These are phyloP conservation scores for Nicotiana sylvestris DNA, from an alignment of 257 asterid genomes.

Conservation along the genomic window DNA sequence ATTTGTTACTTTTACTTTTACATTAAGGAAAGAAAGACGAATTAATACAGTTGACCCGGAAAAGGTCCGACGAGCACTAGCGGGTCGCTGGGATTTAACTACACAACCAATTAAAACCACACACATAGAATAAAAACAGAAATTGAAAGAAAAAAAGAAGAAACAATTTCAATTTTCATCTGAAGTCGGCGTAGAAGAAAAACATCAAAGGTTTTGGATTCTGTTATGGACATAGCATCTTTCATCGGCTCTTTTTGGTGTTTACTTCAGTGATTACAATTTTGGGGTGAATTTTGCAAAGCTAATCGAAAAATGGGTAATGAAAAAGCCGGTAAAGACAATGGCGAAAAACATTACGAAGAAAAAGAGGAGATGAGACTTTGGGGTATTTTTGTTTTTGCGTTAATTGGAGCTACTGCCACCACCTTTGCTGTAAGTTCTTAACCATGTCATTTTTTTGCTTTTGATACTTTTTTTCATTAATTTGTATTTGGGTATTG, in stretches of 20 bases:
- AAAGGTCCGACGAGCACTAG: not conserved
- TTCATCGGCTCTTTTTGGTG: not conserved
- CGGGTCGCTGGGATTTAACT: not conserved
- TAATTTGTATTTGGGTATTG: not conserved
- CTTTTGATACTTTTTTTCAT: not conserved
- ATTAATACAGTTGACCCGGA: not conserved
- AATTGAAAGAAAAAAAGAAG: not conserved
- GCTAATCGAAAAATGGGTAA: not conserved
- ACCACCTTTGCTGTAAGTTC: constrained; percentile 67
- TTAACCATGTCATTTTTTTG: not conserved
- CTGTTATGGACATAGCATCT: not conserved
- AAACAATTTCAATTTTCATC: not conserved
- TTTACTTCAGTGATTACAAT: not conserved
- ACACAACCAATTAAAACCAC: not conserved
- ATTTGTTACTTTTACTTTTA: not conserved
- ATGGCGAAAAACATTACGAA: constrained; percentile 31
- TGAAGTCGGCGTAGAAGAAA: not conserved
- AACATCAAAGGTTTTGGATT: not conserved
- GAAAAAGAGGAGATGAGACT: constrained; percentile 46
- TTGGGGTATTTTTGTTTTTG: constrained; percentile 61
- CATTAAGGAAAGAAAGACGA: no score
- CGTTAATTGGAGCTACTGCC: constrained; percentile 77
- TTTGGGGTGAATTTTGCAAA: not conserved
- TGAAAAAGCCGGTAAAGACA: constrained; percentile 19
- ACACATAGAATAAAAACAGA: not conserved